Evolutionary conservation across 2,329 filamentous ascomycete genomes (phyloP), one percentile per base, ranked within the genome.

Genomic region (Teratosphaeria epicoccoides): DNA sequence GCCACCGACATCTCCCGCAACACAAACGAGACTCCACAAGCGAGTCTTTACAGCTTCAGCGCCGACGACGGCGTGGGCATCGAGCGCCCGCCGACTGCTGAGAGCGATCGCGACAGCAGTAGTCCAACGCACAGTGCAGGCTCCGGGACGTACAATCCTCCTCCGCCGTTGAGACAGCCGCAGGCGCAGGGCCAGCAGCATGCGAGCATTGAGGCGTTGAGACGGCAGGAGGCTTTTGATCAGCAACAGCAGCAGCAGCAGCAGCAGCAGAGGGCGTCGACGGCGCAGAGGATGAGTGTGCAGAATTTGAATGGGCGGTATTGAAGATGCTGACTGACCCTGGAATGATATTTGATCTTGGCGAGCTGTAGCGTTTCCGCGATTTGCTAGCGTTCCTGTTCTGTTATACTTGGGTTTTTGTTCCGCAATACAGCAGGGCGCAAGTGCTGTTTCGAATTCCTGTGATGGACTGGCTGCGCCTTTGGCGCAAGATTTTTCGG

Each of bases 21-120:
- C n/a, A 47, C 53, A 24, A 49, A 52, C 25, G 37, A 53, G 9
- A 56, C 60, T 10, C 49, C 52, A 11, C 24, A 46, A 20, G 28
- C 51, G 11, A 64, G 60, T 24, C 57, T 65, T 2, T 63, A 65
- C 53, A 62, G 59, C 54, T 65, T 59, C 55, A 63, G 61, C 52
- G 53, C 57, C 14, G 61, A 62, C 29, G 45, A 20, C 26, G 40
- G 23, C 12, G 28, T 40, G 46, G 9, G 25, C 40, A 17, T 52
- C 47, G 23, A 43, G 51, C 52, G 55, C 29, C 26, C 24, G 26
- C 23, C 54, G n/a, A 52, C 51, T 10, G 50, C 53, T 28, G 51
- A 58, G 43, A 52, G 50, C 7, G 53, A 53, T 24, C 49, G 49
- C 33, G 48, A 29, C 17, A 45, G 29, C 29, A 51, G 46, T 37